phyloP scores from a whole-genome alignment of 768 basidiomycete genomes.

The Tylopilus subfusipes region DNA sequence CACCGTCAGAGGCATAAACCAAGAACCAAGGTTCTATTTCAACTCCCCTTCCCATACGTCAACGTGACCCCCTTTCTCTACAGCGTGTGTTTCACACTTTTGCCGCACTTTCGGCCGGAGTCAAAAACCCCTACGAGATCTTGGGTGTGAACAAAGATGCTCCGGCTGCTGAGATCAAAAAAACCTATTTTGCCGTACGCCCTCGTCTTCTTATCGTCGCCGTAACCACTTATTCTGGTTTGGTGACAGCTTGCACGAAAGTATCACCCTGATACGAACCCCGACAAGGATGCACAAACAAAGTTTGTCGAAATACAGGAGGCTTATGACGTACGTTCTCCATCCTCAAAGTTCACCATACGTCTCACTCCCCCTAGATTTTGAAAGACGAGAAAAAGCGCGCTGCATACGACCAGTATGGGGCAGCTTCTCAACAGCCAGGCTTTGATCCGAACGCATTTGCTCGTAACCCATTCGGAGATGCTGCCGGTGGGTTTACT shows the following conservation, averaged over 20 bases:
- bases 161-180: constrained; percentile 87
- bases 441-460: constrained; percentile 94
- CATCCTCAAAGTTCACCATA: constrained; percentile 12
- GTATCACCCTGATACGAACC: constrained; percentile 97
- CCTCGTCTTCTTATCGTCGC: constrained; percentile 7
- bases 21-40: constrained; percentile 40
- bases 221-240: constrained; percentile 13
- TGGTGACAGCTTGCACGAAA: constrained; percentile 86
- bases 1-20: constrained; percentile 13
- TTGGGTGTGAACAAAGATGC: constrained; percentile 86
- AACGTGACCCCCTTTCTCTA: constrained; percentile 18
- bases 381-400: constrained; percentile 95
- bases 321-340: constrained; percentile 83
- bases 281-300: constrained; percentile 84
- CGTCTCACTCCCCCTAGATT: constrained; percentile 48
- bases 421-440: constrained; percentile 85
- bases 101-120: constrained; percentile 41
- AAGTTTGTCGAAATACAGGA: constrained; percentile 96
- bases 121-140: constrained; percentile 89
- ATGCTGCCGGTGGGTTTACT: constrained; percentile 55
- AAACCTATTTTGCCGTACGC: constrained; percentile 89
- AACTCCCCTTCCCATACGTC: constrained; percentile 8
- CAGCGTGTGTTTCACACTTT: constrained; percentile 81
- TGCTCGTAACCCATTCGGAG: constrained; percentile 49
- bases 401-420: constrained; percentile 87